A percentile compares a stretch with the other conserved stretches of the same genome.
phyloP scores from a whole-genome alignment of 106 monocot species.

The Apostasia ramifera region DNA sequence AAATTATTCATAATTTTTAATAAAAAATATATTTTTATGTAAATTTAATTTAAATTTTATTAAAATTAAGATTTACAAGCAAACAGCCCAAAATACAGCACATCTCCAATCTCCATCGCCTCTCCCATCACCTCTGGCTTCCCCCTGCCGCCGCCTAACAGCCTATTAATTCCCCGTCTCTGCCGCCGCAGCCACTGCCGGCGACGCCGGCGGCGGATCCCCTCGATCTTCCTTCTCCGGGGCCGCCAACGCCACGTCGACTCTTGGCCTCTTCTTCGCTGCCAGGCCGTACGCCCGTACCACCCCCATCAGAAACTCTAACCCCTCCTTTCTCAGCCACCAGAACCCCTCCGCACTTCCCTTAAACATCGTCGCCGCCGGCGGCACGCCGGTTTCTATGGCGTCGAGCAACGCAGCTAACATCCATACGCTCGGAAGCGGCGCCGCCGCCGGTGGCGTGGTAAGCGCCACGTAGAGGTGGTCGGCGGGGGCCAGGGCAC shows the following conservation, averaged over 20 bases:
- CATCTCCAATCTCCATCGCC: background rate
- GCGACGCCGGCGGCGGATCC: background rate
- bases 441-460: background rate
- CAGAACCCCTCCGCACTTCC: background rate
- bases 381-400: conserved; percentile 12
- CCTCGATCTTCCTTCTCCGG: background rate
- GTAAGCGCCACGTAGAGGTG: conserved; percentile 19
- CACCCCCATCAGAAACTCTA: conserved; percentile 1
- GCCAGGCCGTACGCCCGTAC: conserved; percentile 2
- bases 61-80: no score
- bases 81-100: background rate
- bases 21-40: no score
- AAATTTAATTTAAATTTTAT: no score
- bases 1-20: no score
- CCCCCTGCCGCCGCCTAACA: background rate
- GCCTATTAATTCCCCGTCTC: background rate
- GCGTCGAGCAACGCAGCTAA: conserved; percentile 8
- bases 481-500: conserved; percentile 22
- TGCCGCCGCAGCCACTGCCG: background rate
- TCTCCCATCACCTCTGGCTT: background rate
- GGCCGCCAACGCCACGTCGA: background rate
- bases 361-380: background rate
- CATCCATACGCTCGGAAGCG: conserved; percentile 14
- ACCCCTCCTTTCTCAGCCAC: conserved; percentile 14
- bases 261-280: conserved; percentile 4